phyloP scores from a whole-genome alignment of 345 rosid genomes.

The Populus pruinosa region DNA sequence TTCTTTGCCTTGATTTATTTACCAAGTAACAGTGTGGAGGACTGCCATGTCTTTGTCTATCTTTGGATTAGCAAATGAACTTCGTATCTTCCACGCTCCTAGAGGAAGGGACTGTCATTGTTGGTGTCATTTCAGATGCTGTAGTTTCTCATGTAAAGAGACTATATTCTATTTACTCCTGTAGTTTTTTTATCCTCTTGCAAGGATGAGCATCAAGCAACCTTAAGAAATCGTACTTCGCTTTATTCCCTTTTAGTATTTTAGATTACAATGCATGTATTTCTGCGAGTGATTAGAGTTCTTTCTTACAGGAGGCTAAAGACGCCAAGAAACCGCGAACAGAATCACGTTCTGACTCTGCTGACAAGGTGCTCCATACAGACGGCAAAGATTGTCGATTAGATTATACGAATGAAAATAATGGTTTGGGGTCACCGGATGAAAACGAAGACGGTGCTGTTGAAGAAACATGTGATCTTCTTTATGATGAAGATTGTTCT shows the following conservation, averaged over 20 bases:
- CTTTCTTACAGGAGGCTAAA: not conserved
- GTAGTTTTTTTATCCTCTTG: not conserved
- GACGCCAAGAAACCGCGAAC: constrained; percentile 32
- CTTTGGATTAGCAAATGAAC: not conserved
- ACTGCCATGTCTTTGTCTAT: not conserved
- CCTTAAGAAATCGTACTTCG: not conserved
- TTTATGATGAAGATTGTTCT: constrained; percentile 17
- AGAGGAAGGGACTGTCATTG: not conserved
- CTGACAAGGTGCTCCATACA: constrained; percentile 3
- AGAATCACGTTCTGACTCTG: constrained; percentile 22
- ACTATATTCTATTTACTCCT: not conserved
- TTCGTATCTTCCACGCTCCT: not conserved
- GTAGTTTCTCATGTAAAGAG: not conserved
- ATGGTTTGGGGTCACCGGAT: constrained; percentile 10
- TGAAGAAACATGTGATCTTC: constrained; percentile 10
- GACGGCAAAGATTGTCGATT: not conserved
- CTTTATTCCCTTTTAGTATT: not conserved
- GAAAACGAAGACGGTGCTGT: constrained; percentile 8
- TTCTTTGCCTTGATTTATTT: not conserved
- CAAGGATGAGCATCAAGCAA: not conserved
- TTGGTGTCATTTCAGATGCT: not conserved
- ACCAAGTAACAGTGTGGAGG: not conserved
- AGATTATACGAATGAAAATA: not conserved
- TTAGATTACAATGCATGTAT: not conserved
- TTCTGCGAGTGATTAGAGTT: not conserved